Conservation (phyloP, 2,329 filamentous ascomycete genomes). For the Trematosphaeria pertusa region DNA sequence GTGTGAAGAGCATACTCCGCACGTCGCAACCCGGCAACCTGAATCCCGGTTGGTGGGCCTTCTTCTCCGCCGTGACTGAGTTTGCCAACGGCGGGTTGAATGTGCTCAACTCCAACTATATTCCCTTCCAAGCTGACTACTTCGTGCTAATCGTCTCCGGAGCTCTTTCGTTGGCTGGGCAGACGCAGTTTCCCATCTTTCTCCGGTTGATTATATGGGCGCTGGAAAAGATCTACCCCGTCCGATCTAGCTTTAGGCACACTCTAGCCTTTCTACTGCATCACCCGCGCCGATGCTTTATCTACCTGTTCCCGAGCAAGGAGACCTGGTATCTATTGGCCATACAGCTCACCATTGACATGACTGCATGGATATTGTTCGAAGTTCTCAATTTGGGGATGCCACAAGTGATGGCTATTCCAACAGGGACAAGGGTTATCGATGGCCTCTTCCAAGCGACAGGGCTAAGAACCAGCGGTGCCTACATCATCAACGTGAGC, state of each 20-base stretch:
- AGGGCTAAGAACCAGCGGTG: slow-evolving; percentile 68
- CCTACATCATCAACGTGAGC: slow-evolving; percentile 69
- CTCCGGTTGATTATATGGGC: slow-evolving; percentile 66
- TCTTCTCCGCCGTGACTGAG: slow-evolving; percentile 58
- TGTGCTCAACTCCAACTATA: slow-evolving; percentile 65
- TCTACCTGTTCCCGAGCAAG: slow-evolving; percentile 68
- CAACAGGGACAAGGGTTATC: slow-evolving; percentile 60
- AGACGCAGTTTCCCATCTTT: slow-evolving; percentile 65
- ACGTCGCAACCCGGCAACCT: slow-evolving; percentile 45
- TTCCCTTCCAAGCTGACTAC: slow-evolving; percentile 61
- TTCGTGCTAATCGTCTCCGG: slow-evolving; percentile 58
- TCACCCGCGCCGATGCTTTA: slow-evolving; percentile 69
- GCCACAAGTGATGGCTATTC: slow-evolving; percentile 59
- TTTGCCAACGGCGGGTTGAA: slow-evolving; percentile 62
- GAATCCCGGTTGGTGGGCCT: slow-evolving; percentile 41
- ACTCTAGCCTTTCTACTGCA: slow-evolving; percentile 66
- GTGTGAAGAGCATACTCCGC: slow-evolving; percentile 50
- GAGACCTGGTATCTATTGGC: slow-evolving; percentile 71
- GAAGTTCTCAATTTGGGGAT: slow-evolving; percentile 71
- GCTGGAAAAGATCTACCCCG: slow-evolving; percentile 56
- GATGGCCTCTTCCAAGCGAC: slow-evolving; percentile 72
- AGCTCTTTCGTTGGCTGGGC: slow-evolving; percentile 59
- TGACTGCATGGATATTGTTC: slow-evolving; percentile 70
- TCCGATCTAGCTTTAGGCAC: slow-evolving; percentile 48
- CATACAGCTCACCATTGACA: slow-evolving; percentile 68